These are phyloP conservation scores for Trichoderma erinaceum DNA, from an alignment of 495 filamentous ascomycete species.

Conservation along the genomic window DNA sequence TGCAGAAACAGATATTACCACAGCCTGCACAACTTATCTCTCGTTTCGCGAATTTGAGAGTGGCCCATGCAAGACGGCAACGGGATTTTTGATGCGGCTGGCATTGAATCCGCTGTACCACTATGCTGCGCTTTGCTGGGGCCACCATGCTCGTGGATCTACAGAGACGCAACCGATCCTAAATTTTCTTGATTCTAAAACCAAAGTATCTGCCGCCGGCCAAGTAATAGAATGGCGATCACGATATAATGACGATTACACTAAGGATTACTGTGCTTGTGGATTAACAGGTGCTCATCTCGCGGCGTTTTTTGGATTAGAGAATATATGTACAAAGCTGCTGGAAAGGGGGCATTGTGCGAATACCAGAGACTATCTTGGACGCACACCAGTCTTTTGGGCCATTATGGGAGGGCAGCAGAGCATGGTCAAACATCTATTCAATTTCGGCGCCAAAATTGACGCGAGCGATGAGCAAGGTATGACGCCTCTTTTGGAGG, in stretches of 20 bases:
- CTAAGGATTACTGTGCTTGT: no score
- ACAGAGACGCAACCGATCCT: neutral
- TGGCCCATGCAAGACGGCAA: slow-evolving; percentile 26
- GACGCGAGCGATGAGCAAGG: no score
- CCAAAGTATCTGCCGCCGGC: neutral
- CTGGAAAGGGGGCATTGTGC: neutral
- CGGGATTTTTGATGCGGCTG: no score
- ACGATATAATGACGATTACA: no score
- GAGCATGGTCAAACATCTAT: neutral
- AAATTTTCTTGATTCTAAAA: neutral
- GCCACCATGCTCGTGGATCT: neutral
- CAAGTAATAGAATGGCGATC: neutral
- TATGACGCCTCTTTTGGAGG: neutral
- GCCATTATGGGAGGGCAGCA: neutral
- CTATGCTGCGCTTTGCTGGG: neutral
- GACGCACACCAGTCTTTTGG: neutral
- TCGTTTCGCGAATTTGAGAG: slow-evolving; percentile 24
- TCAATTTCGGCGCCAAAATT: neutral
- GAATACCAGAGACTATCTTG: neutral
- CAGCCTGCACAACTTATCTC: slow-evolving; percentile 41
- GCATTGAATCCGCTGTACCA: neutral
- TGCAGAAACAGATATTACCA: slow-evolving; percentile 31
- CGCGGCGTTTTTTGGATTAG: neutral
- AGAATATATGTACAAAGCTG: neutral
- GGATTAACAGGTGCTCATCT: no score